Conservation (phyloP, 2,329 filamentous ascomycete genomes). For the Zymoseptoria pseudotritici region DNA sequence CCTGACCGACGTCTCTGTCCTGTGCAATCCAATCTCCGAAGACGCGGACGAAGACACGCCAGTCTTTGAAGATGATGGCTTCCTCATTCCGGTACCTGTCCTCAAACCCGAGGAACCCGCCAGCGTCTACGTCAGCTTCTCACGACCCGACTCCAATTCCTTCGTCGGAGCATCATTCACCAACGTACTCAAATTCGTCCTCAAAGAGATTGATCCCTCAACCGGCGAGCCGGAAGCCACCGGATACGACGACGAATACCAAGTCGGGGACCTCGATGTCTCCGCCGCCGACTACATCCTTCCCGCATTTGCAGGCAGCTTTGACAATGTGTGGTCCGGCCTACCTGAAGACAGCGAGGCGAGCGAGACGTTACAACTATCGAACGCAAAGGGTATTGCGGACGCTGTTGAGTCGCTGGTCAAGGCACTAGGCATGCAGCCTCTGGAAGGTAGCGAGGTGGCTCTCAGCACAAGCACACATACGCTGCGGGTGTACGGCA, state of each 20-base stretch:
- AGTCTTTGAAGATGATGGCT: slow-evolving; percentile 65
- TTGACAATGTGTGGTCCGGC: slow-evolving; percentile 83
- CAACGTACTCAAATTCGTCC: slow-evolving; percentile 92
- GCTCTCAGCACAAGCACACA: slow-evolving; percentile 83
- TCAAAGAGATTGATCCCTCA: slow-evolving; percentile 93
- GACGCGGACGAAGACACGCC: slow-evolving; percentile 84
- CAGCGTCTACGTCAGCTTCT: slow-evolving; percentile 91
- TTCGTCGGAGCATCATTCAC: slow-evolving; percentile 77
- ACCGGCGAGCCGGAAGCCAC: slow-evolving; percentile 86
- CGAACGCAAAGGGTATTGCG: slow-evolving; percentile 85
- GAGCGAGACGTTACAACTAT: slow-evolving; percentile 82
- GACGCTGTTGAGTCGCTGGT: slow-evolving; percentile 90
- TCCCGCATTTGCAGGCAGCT: slow-evolving; percentile 88
- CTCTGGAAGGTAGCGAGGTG: slow-evolving; percentile 88
- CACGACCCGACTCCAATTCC: slow-evolving; percentile 61
- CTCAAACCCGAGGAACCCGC: slow-evolving; percentile 80
- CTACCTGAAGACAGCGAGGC: slow-evolving; percentile 73
- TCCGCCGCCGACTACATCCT: slow-evolving; percentile 88
- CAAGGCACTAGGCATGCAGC: slow-evolving; percentile 80
- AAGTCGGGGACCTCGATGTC: slow-evolving; percentile 88
- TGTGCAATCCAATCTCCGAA: slow-evolving; percentile 65
- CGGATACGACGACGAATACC: slow-evolving; percentile 96
- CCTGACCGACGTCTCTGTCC: slow-evolving; percentile 78
- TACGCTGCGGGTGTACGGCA: slow-evolving; percentile 90
- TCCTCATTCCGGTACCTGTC: slow-evolving; percentile 82